A percentile compares a stretch with the other conserved stretches of the same genome.
Evolutionary conservation across 805 yeast genomes (phyloP).

Genomic region (Candida nanaspora): DNA sequence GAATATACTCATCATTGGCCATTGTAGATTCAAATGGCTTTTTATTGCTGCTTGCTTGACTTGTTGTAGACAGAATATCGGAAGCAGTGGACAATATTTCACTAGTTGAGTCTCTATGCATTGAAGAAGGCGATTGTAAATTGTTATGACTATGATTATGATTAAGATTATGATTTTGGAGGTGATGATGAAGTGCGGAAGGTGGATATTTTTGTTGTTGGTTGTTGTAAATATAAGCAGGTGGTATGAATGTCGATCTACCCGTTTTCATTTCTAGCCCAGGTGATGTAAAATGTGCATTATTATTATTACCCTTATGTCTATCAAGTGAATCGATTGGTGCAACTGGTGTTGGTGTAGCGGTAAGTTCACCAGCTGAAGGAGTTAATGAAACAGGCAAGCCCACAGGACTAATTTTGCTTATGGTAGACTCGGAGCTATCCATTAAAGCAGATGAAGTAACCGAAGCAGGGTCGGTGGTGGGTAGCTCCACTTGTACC

Average conservation of each 20-base stretch:
- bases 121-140: neutral
- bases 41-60: neutral
- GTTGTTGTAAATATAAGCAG: neutral
- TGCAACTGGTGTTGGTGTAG: neutral
- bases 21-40: slow-evolving; percentile 22
- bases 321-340: neutral
- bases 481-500: too few relatives aligned
- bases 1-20: slow-evolving; percentile 35
- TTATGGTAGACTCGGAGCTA: neutral
- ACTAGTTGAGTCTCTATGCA: neutral
- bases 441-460: too few relatives aligned
- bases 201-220: neutral
- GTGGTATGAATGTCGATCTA: neutral
- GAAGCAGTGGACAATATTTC: slow-evolving; percentile 1
- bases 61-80: neutral
- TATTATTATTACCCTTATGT: neutral
- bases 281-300: neutral
- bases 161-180: neutral
- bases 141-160: neutral
- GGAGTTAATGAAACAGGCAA: too few relatives aligned
- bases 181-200: neutral
- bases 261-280: neutral
- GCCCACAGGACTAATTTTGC: neutral
- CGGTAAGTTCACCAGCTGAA: too few relatives aligned
- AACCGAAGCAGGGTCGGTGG: too few relatives aligned